Base-by-base conservation (phyloP, 2,329 filamentous ascomycete genomes). In the Phialemoniopsis sp. region DNA sequence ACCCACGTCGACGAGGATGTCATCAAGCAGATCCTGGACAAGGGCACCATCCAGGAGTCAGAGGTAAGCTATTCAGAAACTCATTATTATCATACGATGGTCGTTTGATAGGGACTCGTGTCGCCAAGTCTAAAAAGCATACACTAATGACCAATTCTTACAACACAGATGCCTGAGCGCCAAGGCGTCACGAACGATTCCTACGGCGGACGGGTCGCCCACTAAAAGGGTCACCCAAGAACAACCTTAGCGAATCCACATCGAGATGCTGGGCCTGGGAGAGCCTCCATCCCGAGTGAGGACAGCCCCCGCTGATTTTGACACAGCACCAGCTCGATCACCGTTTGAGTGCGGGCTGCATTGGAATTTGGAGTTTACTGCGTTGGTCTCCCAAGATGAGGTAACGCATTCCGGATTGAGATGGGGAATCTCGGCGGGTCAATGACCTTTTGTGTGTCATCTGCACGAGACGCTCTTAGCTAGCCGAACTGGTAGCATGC, bases 21-120 rank as follows among this genome's bases (percentile, higher is more conserved):
- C 43, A 84, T 97, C 56, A 79, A 79, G 66, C 70, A 80, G 66
- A 95, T 98, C 47, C 70, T 97, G 32, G 76, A 88, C 67, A 78
- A 79, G 59, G 91, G 91, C 16, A 71, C 71, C 13, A 60, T 84
- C 40, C 84, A 93, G 64, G 75, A 79, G 54, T 49, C 64, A 14
- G 66, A 75, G 64, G 76, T 78, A 50, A 59, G 64, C 52, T 26
- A 10, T 21, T 16, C 30, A n/a, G n/a, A n/a, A n/a, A n/a, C 30
- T 14, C 13, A 32, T 10, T 26, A 26, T 29, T 12, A 16, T 14
- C 31, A 31, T 32, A 31, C 21, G 4, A 17, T 30, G 13, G 13
- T 21, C 21, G 21, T 26, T 26, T 26, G 21, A 10, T n/a, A n/a
- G 21, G 6, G 10, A 26, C 10, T 12, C n/a, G n/a, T 13, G 13